Conservation (phyloP, 2,329 filamentous ascomycete species). For the Ramularia endophylla region DNA sequence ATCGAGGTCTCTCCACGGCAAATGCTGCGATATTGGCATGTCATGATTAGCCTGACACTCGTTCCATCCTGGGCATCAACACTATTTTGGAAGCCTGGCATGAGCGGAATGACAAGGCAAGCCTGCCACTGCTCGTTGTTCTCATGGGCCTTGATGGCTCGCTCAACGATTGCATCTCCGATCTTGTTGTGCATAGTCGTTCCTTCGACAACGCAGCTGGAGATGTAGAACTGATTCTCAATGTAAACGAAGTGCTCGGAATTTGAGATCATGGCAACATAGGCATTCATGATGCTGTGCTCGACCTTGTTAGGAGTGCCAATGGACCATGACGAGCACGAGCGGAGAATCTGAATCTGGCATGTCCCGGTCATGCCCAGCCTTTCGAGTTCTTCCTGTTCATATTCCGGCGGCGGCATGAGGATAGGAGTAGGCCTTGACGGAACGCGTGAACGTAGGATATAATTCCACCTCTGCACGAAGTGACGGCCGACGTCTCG, state of each 20-base stretch:
- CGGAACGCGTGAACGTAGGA: conserved; percentile 85
- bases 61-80: conserved; percentile 92
- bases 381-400: conserved; percentile 74
- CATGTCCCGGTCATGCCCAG: conserved; percentile 90
- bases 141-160: conserved; percentile 75
- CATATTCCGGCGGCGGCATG: conserved; percentile 88
- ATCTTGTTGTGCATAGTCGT: conserved; percentile 89
- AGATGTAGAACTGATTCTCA: conserved; percentile 98
- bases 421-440: conserved; percentile 91
- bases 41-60: conserved; percentile 91
- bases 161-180: conserved; percentile 87
- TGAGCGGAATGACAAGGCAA: conserved; percentile 83
- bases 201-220: conserved; percentile 80
- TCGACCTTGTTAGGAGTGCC: conserved; percentile 79
- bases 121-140: conserved; percentile 88
- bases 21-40: conserved; percentile 94
- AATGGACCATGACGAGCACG: conserved; percentile 84
- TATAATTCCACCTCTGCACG: conserved; percentile 96
- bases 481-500: conserved; percentile 93
- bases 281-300: conserved; percentile 92
- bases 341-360: conserved; percentile 92
- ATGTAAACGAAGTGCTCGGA: conserved; percentile 98
- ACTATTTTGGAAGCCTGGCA: conserved; percentile 98
- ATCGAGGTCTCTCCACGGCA: conserved; percentile 89
- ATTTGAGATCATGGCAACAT: conserved; percentile 88